phyloP scores from a whole-genome alignment of 805 yeast genomes.

The Metschnikowia lunata region DNA sequence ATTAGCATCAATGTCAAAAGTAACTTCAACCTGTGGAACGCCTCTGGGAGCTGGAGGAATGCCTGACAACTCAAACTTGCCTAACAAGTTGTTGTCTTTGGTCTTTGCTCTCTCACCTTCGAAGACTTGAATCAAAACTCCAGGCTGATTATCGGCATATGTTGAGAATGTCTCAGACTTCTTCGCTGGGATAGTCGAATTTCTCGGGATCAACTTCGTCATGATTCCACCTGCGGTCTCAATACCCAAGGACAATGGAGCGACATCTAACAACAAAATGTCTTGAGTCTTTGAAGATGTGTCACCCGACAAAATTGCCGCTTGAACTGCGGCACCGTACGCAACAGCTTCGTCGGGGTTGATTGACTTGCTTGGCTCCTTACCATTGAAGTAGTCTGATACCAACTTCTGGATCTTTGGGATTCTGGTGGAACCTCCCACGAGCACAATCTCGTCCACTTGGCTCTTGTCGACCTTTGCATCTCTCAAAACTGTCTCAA shows the following conservation, averaged over 20 bases:
- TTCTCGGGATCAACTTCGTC: slow-evolving; percentile 93
- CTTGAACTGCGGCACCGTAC: slow-evolving; percentile 98
- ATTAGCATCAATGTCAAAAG: slow-evolving; percentile 83
- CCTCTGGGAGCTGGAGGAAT: slow-evolving; percentile 93
- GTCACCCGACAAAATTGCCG: slow-evolving; percentile 94
- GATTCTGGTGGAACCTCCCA: slow-evolving; percentile 98
- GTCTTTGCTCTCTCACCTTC: slow-evolving; percentile 97
- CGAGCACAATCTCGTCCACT: slow-evolving; percentile 88
- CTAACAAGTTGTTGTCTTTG: slow-evolving; percentile 85
- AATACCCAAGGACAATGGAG: slow-evolving; percentile 91
- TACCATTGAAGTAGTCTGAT: slow-evolving; percentile 94
- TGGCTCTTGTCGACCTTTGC: slow-evolving; percentile 85
- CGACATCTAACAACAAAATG: slow-evolving; percentile 83
- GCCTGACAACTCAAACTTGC: slow-evolving; percentile 81
- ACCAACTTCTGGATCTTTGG: slow-evolving; percentile 95
- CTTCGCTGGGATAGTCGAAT: slow-evolving; percentile 92
- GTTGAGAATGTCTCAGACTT: slow-evolving; percentile 94
- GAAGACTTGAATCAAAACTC: slow-evolving; percentile 87
- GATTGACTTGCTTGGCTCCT: slow-evolving; percentile 93
- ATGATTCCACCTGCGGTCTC: slow-evolving; percentile 97
- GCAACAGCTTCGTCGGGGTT: slow-evolving; percentile 99
- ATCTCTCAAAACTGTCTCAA: slow-evolving; percentile 90
- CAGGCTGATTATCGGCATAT: slow-evolving; percentile 94
- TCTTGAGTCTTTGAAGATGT: slow-evolving; percentile 95
- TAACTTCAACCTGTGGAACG: slow-evolving; percentile 84